Conservation (phyloP, 2,329 filamentous ascomycete genomes). For the Tolypocladium sp. region DNA sequence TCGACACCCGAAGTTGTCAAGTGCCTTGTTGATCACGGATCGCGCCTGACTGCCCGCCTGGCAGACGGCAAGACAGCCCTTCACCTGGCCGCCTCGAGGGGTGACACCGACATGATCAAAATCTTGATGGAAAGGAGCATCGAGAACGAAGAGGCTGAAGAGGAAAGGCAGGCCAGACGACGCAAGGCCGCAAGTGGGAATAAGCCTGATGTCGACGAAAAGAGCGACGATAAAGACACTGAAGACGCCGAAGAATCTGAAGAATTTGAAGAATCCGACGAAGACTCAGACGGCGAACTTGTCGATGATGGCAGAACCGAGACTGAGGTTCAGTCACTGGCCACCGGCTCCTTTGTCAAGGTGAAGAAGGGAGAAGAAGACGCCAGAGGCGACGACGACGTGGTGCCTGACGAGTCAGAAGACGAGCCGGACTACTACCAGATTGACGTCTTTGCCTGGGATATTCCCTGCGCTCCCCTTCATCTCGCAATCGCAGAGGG, state of each 20-base stretch:
- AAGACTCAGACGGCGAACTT: constrained; percentile 35
- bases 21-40: constrained; percentile 60
- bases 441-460: constrained; percentile 72
- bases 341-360: constrained; percentile 69
- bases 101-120: constrained; percentile 58
- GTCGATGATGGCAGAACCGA: constrained; percentile 38
- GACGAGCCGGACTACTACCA: constrained; percentile 73
- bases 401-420: constrained; percentile 43
- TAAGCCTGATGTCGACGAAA: constrained; percentile 10
- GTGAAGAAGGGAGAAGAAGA: constrained; percentile 38
- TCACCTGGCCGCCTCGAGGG: constrained; percentile 69
- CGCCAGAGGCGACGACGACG: constrained; percentile 19
- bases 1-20: constrained; percentile 64
- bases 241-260: constrained; percentile 14
- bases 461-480: constrained; percentile 61
- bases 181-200: constrained; percentile 22
- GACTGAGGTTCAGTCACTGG: constrained; percentile 40
- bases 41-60: constrained; percentile 63
- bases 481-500: constrained; percentile 72
- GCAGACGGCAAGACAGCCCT: constrained; percentile 74
- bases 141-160: constrained; percentile 61
- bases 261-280: constrained; percentile 23
- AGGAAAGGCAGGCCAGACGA: constrained; percentile 44
- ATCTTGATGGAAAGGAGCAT: constrained; percentile 66
- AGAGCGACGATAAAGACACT: constrained; percentile 1